Conservation (phyloP, 2,329 filamentous ascomycete species). For the Cryoendolithus antarcticus region DNA sequence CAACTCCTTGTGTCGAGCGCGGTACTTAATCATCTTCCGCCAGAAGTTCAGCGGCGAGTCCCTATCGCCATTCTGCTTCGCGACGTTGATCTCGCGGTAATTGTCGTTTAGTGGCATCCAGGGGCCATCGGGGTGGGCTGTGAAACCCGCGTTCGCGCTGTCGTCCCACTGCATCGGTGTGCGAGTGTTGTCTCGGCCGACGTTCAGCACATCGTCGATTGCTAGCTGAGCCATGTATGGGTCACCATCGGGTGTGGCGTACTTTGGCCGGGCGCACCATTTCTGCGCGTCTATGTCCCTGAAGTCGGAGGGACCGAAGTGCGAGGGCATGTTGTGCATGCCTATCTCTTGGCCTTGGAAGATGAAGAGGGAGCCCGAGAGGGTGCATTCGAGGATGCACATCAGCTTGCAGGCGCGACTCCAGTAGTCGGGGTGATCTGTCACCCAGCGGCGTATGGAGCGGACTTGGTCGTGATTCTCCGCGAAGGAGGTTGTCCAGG, state of each 20-base stretch:
- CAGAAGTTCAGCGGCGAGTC: constrained; percentile 52
- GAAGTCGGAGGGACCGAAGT: constrained; percentile 33
- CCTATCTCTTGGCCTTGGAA: constrained; percentile 60
- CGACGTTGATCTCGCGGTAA: constrained; percentile 50
- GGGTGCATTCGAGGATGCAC: constrained; percentile 43
- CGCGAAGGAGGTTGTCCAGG: constrained; percentile 4
- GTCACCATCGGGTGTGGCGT: constrained; percentile 39
- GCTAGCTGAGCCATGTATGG: constrained; percentile 18
- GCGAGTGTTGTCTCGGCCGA: constrained; percentile 56
- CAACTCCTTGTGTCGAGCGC: constrained; percentile 49
- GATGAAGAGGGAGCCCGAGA: constrained; percentile 55
- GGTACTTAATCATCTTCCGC: constrained; percentile 37
- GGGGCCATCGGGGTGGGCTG: constrained; percentile 36
- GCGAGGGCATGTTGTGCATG: constrained; percentile 50
- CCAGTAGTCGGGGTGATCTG: constrained; percentile 21
- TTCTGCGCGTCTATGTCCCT: constrained; percentile 4
- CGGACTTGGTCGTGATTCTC: constrained; percentile 55
- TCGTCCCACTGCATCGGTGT: constrained; percentile 61
- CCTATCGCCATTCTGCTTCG: constrained; percentile 36
- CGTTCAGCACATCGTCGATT: constrained; percentile 42
- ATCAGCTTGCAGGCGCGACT: constrained; percentile 48
- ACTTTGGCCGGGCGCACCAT: constrained; percentile 49
- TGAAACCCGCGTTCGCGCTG: constrained; percentile 52
- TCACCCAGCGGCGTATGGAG: constrained; percentile 32
- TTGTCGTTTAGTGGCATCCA: constrained; percentile 63